These are phyloP conservation scores for Zanthoxylum bungeanum DNA, from an alignment of 345 rosid species.

Conservation along the genomic window DNA sequence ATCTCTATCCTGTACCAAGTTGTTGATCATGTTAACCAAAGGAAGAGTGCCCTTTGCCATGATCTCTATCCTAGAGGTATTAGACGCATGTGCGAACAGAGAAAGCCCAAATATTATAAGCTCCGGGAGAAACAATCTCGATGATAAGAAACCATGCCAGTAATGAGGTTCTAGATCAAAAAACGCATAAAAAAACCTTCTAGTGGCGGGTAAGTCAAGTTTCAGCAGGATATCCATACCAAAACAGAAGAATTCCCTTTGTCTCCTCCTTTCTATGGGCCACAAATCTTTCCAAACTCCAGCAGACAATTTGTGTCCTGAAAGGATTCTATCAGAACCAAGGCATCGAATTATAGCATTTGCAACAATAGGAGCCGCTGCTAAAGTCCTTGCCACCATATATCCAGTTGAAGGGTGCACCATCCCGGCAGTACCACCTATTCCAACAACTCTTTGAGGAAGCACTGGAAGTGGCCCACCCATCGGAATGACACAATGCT, in stretches of 20 bases:
- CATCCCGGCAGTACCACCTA: conserved; percentile 96
- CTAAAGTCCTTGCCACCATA: conserved; percentile 98
- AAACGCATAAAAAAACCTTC: conserved; percentile 89
- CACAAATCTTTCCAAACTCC: conserved; percentile 93
- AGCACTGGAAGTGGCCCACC: conserved; percentile 95
- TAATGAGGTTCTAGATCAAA: conserved; percentile 79
- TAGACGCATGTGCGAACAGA: conserved; percentile 78
- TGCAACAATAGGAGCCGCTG: conserved; percentile 92
- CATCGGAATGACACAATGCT: conserved; percentile 92
- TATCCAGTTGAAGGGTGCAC: conserved; percentile 94
- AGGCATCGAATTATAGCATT: conserved; percentile 73
- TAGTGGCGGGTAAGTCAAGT: conserved; percentile 76
- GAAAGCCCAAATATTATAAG: conserved; percentile 80
- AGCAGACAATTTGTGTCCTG: conserved; percentile 62
- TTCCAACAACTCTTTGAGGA: conserved; percentile 93
- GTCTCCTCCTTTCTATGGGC: conserved; percentile 92
- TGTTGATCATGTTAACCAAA: conserved; percentile 79
- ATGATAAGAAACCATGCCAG: conserved; percentile 97
- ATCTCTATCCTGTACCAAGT: conserved; percentile 71
- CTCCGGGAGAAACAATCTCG: conserved; percentile 83
- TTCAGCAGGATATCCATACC: conserved; percentile 97
- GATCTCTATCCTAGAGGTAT: conserved; percentile 87
- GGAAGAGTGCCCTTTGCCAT: conserved; percentile 94
- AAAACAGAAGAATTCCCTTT: conserved; percentile 97
- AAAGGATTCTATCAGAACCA: conserved; percentile 37